These are phyloP conservation scores for Monosporozyma unispora DNA, from an alignment of 805 yeast species.

Conservation along the genomic window DNA sequence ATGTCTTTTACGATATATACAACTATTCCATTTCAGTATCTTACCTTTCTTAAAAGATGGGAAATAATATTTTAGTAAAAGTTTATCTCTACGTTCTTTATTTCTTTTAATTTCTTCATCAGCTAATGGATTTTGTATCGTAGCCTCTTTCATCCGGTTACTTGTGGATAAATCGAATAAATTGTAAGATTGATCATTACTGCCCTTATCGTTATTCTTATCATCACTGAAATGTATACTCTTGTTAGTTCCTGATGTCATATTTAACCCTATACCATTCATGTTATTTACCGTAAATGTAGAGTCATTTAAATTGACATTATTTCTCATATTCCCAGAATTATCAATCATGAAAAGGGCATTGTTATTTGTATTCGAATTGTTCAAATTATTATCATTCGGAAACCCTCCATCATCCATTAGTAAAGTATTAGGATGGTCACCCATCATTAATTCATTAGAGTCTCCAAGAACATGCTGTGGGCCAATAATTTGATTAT, in stretches of 20 bases:
- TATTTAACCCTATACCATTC: background rate
- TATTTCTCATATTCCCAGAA: constrained; percentile 1
- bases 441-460: background rate
- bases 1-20: constrained; percentile 41
- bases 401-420: constrained; percentile 2
- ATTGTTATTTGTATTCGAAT: constrained; percentile 16
- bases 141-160: background rate
- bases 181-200: background rate
- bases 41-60: constrained; percentile 45
- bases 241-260: background rate
- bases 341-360: constrained; percentile 26
- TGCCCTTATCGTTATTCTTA: background rate
- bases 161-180: background rate
- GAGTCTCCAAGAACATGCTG: background rate
- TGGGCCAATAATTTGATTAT: background rate
- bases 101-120: constrained; percentile 9
- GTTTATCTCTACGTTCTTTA: constrained; percentile 26
- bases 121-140: constrained; percentile 1
- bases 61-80: constrained; percentile 39
- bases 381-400: background rate
- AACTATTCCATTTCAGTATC: constrained; percentile 46
- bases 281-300: background rate
- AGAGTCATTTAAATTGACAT: background rate
- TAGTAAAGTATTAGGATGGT: background rate
- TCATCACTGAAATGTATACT: background rate